These are phyloP conservation scores for Arthrobotrys entomopaga DNA, from an alignment of 2,329 filamentous ascomycete species.

Conservation along the genomic window DNA sequence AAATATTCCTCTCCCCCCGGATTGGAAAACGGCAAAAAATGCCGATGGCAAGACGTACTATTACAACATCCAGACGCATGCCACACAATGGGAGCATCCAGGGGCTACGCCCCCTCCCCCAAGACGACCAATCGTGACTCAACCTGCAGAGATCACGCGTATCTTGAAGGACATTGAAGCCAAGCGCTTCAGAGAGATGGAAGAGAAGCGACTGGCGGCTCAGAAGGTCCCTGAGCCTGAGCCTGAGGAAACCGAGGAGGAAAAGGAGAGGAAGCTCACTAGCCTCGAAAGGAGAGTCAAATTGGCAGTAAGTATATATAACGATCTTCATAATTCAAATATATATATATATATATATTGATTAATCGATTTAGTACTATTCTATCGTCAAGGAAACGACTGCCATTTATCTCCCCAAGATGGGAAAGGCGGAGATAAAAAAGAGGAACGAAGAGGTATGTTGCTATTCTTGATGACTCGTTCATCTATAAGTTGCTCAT, in stretches of 20 bases:
- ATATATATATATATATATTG: conserved; percentile 1
- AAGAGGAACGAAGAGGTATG: conserved; percentile 53
- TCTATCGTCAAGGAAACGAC: conserved; percentile 53
- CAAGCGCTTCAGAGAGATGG: conserved; percentile 11
- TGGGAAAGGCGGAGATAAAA: conserved; percentile 48
- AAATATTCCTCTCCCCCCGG: conserved; percentile 24
- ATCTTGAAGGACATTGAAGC: conserved; percentile 33
- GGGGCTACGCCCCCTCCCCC: conserved; percentile 23
- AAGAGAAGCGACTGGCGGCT: conserved; percentile 24
- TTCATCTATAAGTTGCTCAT: conserved; percentile 7
- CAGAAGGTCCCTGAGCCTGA: conserved; percentile 15
- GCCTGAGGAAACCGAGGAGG: conserved; percentile 39
- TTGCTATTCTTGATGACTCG: neutral
- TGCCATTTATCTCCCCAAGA: conserved; percentile 44
- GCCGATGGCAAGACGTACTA: conserved; percentile 41
- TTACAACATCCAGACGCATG: conserved; percentile 26
- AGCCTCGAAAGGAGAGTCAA: conserved; percentile 46
- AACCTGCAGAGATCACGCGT: conserved; percentile 11
- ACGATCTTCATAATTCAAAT: neutral
- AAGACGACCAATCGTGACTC: conserved; percentile 22
- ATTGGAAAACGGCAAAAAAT: conserved; percentile 43
- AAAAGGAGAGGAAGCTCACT: conserved; percentile 25
- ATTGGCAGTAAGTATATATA: conserved; percentile 37
- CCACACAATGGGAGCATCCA: conserved; percentile 46
- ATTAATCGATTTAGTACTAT: conserved; percentile 45